These are phyloP conservation scores for Elsinoe arachidis DNA, from an alignment of 2,329 filamentous ascomycete species.

Conservation along the genomic window DNA sequence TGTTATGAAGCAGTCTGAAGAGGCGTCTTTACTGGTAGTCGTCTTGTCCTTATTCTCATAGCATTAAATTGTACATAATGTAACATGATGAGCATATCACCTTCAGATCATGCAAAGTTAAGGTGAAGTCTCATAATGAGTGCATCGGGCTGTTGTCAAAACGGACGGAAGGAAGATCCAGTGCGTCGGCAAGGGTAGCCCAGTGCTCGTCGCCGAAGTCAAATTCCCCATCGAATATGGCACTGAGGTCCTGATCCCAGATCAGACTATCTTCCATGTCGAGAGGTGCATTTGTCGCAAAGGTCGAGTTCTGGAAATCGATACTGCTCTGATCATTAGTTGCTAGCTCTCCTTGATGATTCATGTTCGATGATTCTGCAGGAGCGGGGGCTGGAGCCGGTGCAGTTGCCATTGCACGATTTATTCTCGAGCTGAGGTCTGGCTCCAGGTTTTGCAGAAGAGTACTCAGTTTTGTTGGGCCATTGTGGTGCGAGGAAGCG, in stretches of 20 bases:
- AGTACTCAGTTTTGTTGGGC: neutral
- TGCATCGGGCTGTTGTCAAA: neutral
- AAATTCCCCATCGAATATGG: neutral
- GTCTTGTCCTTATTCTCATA: no score
- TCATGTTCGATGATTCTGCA: no score
- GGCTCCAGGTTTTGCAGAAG: neutral
- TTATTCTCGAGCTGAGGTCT: neutral
- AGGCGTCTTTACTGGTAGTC: no score
- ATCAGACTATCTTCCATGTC: neutral
- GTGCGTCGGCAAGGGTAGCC: neutral
- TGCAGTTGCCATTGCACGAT: neutral
- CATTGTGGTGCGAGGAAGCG: neutral
- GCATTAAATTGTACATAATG: no score
- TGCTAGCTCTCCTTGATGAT: neutral
- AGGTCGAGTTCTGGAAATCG: neutral
- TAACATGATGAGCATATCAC: neutral
- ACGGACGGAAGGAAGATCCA: neutral
- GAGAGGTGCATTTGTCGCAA: neutral
- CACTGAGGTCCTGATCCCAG: neutral
- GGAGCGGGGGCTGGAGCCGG: no score
- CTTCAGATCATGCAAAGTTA: neutral
- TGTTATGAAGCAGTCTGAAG: no score
- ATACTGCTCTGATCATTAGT: neutral
- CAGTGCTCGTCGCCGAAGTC: neutral
- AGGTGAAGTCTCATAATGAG: neutral